Evolutionary conservation across 2,329 filamentous ascomycete species (phyloP), one percentile per base, ranked within the genome.

Genomic region (Colletotrichum sp.): DNA sequence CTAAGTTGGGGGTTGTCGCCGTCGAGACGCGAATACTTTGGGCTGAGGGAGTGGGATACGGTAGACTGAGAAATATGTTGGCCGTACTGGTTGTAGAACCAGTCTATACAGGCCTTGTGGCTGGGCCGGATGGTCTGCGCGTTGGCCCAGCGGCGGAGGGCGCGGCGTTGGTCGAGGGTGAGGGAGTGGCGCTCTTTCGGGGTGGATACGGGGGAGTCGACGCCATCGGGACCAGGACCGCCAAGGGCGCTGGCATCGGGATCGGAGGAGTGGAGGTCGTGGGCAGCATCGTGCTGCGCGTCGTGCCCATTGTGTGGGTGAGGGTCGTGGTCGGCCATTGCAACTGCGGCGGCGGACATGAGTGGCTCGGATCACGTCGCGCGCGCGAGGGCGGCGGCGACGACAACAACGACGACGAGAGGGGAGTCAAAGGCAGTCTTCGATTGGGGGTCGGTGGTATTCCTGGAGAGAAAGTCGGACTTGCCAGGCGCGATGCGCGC

Each of bases 61-160:
- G 91, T 92, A 18, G 90, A 92, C 82, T 92, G 91, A 80, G 90
- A 92, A 80, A 92, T 92, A 78, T 88, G 87, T 81, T 91, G 90
- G 81, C 89, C 88, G 80, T 91, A 92, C 81, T 92, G 87, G 71
- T 82, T 81, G 78, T 86, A 88, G 84, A 92, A 92, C 91, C 91
- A 92, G 80, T 92, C 90, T 80, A 92, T 92, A 85, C 91, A 92
- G 38, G 89, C 87, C 82, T 91, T 91, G 82, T 92, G 91, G 30
- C 89, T 90, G 8, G 91, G 91, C 3, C 91, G 88, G 30, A 89
- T 86, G 16, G 88, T 83, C 80, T 92, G 91, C 55, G 85, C 85
- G 79, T 90, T 90, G 28, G 90, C 91, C 91, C 91, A 92, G 77
- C 89, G 87, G 28, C 91, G 89, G 67, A 92, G 85, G 30, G 90